Base-by-base conservation (phyloP, 2,329 filamentous ascomycete species). In the Hawksworthiomyces lignivorus region DNA sequence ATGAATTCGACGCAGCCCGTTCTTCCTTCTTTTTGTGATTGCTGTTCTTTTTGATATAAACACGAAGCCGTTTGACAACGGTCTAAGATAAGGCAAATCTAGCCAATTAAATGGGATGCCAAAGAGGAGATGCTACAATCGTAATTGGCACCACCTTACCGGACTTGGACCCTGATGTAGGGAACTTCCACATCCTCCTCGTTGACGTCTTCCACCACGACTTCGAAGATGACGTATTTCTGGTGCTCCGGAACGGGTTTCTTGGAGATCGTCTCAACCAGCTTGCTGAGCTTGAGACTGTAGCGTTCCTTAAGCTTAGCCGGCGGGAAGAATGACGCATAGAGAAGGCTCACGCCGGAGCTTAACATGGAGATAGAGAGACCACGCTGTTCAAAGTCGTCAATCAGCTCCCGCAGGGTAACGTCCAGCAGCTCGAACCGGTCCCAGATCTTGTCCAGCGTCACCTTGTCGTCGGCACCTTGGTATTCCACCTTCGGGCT, bases 171-270 rank as follows among this genome's bases (percentile, higher is more conserved):
- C 80, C 90, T 94, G 56, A 97, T 87, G 62, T 95, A 97, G 4
- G 92, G 92, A 52, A 97, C 84, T 66, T 98, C 92, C 2, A 97
- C 90, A 61, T 98, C 92, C 65, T 97, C 87, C 49, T 85, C 90
- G 4, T 79, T 82, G 57, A 78, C 69, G 58, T 97, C 92, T 60
- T 97, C 90, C 0, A 84, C 87, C 7, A 92, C 94, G 51, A 96
- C 84, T 69, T 97, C 92, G 58, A 97, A 94, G 54, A 97, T 96
- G 49, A 97, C 78, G 56, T 95, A 90, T 72, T 85, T 92, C 68
- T 95, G 87, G 60, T 97, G 90, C 4, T 78, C 75, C 0, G 92
- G 90, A 44, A 98, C 83, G 3, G 82, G 75, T 71, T 95, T 96
- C 73, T 90, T 94, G 48, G 87, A 94, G 49, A 98, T 84, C 34